Base-by-base conservation (phyloP, 1,284 basidiomycete genomes). In the Pulveroboletus sp. region DNA sequence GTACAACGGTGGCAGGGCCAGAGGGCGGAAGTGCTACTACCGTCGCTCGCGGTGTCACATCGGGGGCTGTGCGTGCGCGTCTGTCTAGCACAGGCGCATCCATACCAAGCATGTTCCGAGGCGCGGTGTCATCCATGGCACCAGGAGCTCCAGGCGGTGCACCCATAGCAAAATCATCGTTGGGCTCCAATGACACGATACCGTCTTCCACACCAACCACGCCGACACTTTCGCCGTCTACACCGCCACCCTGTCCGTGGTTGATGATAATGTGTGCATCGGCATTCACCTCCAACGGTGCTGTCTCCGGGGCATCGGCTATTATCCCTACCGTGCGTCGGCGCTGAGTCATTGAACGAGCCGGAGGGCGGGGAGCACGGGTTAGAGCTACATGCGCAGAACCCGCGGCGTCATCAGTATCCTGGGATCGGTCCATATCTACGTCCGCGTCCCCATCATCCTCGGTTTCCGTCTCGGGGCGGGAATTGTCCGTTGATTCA, bases 111-210 rank as follows among this genome's bases (percentile, higher is more conserved):
- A 71, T 36, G 51, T 73, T 64, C 48, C 67, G 57, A 18, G 52
- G 67, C 14, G 43, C 42, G 10, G 64, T 72, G 29, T 74, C 79
- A 20, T 81, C 81, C 54, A 89, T 78, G 1, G 89, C 89, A 47
- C 90, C 90, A 4, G 89, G 90, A 2, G 90, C 89, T 36, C 89
- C 89, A 11, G 90, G 90, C 11, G 90, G 90, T 0, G 90, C 90
- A 52, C 90, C 90, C 89, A 92, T 91, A 12, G 89, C 89, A 61
- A 92, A 86, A 69, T 92, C 90, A 59, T 92, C 89, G 64, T 92
- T 84, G 43, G 80, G 79, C 49, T 87, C 87, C 36, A 89, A 73
- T 10, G 81, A 83, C 12, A 87, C 87, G 44, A 91, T 84, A 0
- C 85, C 88, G 58, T 88, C 86, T 54, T 86, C 85, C 11, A 88